phyloP scores from a whole-genome alignment of 2,329 filamentous ascomycete species.

The Aspergillus versicolor region DNA sequence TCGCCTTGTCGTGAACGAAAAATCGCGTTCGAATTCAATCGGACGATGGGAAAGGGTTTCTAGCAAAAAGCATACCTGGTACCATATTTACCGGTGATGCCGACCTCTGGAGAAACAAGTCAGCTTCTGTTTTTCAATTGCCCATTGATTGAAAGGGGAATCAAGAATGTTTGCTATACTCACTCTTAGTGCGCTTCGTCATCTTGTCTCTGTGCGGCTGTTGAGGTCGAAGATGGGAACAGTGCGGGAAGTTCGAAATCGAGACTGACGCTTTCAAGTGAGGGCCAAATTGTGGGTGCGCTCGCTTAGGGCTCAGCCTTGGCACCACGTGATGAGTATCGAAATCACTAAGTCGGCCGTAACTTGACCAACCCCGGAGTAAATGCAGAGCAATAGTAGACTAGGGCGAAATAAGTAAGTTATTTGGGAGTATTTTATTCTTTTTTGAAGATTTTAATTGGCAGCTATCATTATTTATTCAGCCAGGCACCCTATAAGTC shows the following conservation, averaged over 20 bases:
- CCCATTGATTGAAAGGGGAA: background rate
- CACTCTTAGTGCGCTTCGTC: constrained; percentile 91
- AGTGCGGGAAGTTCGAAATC: constrained; percentile 33
- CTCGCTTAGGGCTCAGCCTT: constrained; percentile 41
- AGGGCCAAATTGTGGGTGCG: constrained; percentile 36
- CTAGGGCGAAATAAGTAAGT: background rate
- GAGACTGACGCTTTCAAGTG: constrained; percentile 34
- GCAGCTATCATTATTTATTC: background rate
- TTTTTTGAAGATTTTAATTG: background rate
- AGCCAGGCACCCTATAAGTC: background rate
- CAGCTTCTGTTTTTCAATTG: constrained; percentile 21
- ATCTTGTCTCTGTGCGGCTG: constrained; percentile 61
- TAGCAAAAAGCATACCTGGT: constrained; percentile 68
- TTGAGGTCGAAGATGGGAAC: constrained; percentile 39
- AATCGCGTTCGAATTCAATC: constrained; percentile 15
- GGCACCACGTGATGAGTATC: constrained; percentile 29
- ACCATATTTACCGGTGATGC: constrained; percentile 98
- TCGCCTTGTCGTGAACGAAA: constrained; percentile 14
- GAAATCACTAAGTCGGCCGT: background rate
- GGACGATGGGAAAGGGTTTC: constrained; percentile 15
- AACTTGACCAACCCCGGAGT: too few relatives aligned
- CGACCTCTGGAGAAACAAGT: constrained; percentile 64
- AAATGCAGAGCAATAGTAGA: background rate
- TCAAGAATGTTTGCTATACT: constrained; percentile 13
- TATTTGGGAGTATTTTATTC: background rate